phyloP scores from a whole-genome alignment of 176 grass and related monocot genomes.

The Musa troglodytarum region DNA sequence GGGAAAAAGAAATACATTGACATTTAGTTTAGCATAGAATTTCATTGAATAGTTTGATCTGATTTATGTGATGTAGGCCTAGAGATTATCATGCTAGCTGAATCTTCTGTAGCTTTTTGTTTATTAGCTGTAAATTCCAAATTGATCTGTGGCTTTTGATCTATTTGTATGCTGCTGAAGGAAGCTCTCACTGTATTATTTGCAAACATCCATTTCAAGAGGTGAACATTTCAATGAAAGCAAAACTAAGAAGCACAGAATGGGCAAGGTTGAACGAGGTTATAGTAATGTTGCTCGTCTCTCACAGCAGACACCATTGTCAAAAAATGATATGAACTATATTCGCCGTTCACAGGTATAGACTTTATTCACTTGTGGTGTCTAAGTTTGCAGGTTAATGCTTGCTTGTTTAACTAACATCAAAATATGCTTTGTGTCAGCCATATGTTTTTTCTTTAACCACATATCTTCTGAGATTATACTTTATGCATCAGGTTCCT shows the following conservation, averaged over 20 bases:
- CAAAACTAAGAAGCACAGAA: conserved; percentile 58
- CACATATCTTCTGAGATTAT: not conserved
- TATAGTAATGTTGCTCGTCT: conserved; percentile 38
- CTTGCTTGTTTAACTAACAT: conserved; percentile 17
- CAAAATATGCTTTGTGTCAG: conserved; percentile 2
- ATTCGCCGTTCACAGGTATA: conserved; percentile 79
- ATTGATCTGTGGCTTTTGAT: not conserved
- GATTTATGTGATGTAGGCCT: not conserved
- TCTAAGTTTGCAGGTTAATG: not conserved
- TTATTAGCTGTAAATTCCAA: not conserved
- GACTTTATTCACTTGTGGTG: conserved; percentile 17
- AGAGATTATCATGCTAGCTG: not conserved
- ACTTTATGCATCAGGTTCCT: conserved; percentile 60
- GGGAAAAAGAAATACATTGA: not conserved
- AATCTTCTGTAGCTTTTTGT: not conserved
- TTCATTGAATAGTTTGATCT: not conserved
- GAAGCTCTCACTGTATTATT: conserved; percentile 72
- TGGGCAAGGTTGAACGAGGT: conserved; percentile 45
- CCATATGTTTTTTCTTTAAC: conserved; percentile 8
- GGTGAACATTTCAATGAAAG: conserved; percentile 50
- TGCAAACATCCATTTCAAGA: conserved; percentile 52
- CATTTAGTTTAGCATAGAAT: not conserved
- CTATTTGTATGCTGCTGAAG: conserved; percentile 39
- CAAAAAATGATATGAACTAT: conserved; percentile 80
- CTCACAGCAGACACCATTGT: conserved; percentile 59